phyloP scores from a whole-genome alignment of 306 rosid genomes.

The Malus fusca region DNA sequence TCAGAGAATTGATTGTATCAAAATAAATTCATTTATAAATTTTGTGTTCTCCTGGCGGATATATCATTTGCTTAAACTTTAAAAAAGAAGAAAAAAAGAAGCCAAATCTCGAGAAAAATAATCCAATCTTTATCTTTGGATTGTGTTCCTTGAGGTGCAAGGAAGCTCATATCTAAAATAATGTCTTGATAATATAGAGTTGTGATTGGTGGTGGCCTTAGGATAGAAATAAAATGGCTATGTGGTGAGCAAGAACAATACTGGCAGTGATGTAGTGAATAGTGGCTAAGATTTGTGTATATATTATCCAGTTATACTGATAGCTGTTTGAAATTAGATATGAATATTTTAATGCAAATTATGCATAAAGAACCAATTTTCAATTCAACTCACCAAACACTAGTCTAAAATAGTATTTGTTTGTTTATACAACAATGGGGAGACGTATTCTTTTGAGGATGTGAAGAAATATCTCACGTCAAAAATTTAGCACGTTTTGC shows the following conservation, averaged over 20 bases:
- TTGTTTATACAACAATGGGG: not conserved
- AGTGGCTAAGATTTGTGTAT: not conserved
- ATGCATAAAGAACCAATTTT: not conserved
- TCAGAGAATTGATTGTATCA: too few species aligned
- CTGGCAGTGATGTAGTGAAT: not conserved
- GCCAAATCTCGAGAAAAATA: too few species aligned
- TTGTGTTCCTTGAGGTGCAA: too few species aligned
- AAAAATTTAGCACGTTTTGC: too few species aligned
- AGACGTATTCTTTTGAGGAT: too few species aligned
- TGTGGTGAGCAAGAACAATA: not conserved
- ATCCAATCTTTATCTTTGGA: too few species aligned
- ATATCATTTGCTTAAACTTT: too few species aligned
- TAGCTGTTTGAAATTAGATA: not conserved
- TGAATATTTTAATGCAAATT: not conserved
- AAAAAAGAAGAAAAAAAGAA: too few species aligned
- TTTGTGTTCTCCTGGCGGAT: too few species aligned
- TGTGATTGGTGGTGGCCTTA: not conserved
- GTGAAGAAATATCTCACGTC: too few species aligned
- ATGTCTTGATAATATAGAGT: not conserved
- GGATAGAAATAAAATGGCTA: not conserved
- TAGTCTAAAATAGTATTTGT: not conserved
- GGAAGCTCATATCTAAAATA: not conserved
- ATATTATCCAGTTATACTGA: not conserved
- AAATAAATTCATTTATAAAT: too few species aligned
- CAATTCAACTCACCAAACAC: not conserved